Evolutionary conservation across 1,284 basidiomycete genomes (phyloP), one percentile per base, ranked within the genome.

Genomic region (Puccinia horiana): DNA sequence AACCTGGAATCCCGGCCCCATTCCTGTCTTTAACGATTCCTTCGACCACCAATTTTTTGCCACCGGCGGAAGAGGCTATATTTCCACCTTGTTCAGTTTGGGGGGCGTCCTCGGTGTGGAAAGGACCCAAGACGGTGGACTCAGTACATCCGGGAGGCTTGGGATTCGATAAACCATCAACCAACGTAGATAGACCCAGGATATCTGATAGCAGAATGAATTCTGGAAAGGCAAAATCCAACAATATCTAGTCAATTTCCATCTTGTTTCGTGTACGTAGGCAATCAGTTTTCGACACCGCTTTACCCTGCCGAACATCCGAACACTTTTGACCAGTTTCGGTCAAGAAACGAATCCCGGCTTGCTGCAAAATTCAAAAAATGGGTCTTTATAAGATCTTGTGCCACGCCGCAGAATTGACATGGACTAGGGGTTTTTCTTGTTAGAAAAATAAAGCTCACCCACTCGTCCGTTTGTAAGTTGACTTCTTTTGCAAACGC

Each of bases 401-500:
- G n/a, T n/a, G n/a, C n/a, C n/a, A n/a, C 20, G 73, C 72, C 67
- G 23, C 23, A 47, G 79, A 32, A 20, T n/a, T 32, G n/a, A 18
- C 29, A 29, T 40, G 32, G 65, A 54, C 47, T 52, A 54, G 35
- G 20, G 4, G 6, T 32, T 56, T 35, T n/a, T 29, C 8, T 16
- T 8, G 14, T 6, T 29, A 35, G 11, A 26, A 63, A 47, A 52
- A 26, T 20, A 42, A 81, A 86, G 26, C 84, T 84, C 91, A 93
- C 92, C 94, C 94, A 95, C 88, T 95, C 94, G 11, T 94, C 92
- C 0, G 91, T 92, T 12, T 93, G 93, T 73, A 94, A 87, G 82
- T 91, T 88, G 0, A 92, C 92, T 86, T 94, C 93, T 73, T 89
- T 89, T 26, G 92, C 88, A 84, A 93, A 93, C 49, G 90, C 89